These are phyloP conservation scores for Melastoma malabathricum DNA, from an alignment of 345 rosid genomes.

Conservation along the genomic window DNA sequence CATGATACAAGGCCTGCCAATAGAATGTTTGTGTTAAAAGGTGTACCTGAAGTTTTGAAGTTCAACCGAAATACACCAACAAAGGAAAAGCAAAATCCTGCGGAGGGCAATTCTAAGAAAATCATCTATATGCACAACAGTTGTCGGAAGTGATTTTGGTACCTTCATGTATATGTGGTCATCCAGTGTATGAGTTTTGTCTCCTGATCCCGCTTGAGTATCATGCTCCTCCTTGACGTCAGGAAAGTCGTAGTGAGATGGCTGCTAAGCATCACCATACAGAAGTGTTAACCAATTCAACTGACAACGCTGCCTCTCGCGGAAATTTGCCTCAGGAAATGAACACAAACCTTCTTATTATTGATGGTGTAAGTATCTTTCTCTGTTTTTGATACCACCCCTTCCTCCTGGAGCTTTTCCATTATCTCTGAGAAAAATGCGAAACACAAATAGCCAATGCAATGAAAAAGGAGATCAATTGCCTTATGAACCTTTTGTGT, in stretches of 20 bases:
- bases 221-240: conserved; percentile 68
- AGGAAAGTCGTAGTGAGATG: conserved; percentile 36
- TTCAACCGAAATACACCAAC: not conserved
- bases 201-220: conserved; percentile 20
- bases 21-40: conserved; percentile 4
- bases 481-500: not conserved
- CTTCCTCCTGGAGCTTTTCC: conserved; percentile 67
- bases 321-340: not conserved
- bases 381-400: conserved; percentile 43
- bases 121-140: no score
- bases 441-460: conserved; percentile 5
- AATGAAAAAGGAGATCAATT: no score
- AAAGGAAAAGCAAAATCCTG: not conserved
- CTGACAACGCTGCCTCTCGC: not conserved
- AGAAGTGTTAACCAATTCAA: conserved; percentile 2
- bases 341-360: conserved; percentile 38
- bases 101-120: no score
- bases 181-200: conserved; percentile 31
- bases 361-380: conserved; percentile 44
- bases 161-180: conserved; percentile 77
- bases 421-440: conserved; percentile 50
- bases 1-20: conserved; percentile 62
- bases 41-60: not conserved
- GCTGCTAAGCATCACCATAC: conserved; percentile 17
- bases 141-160: no score